A percentile compares a stretch with the other conserved stretches of the same genome.
Evolutionary conservation across 2,329 filamentous ascomycete species (phyloP).

Genomic region (Exophiala aquamarina): DNA sequence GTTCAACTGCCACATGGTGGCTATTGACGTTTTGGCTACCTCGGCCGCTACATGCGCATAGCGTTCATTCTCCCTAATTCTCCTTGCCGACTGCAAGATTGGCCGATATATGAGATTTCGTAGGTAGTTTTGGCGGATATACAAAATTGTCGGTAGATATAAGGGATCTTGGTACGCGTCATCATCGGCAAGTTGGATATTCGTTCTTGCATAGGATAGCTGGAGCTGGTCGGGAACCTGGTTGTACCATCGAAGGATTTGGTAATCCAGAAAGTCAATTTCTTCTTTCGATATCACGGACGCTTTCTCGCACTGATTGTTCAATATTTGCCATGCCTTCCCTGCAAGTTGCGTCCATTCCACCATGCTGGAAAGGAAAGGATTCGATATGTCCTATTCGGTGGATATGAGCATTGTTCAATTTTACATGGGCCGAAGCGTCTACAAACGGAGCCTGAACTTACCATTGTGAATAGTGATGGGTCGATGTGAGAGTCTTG

Average conservation of each 20-base stretch:
- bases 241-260: constrained; percentile 8
- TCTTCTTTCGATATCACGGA: constrained; percentile 70
- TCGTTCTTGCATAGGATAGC: neutral
- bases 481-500: constrained; percentile 9
- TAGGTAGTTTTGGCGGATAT: constrained; percentile 5
- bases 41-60: neutral
- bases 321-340: constrained; percentile 11
- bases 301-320: constrained; percentile 1
- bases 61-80: neutral
- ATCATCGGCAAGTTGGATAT: neutral
- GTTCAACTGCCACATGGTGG: neutral
- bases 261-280: constrained; percentile 37
- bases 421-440: too few relatives aligned
- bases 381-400: too few relatives aligned
- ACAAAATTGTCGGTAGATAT: constrained; percentile 6
- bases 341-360: constrained; percentile 7
- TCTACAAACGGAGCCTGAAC: neutral
- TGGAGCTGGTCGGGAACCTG: constrained; percentile 4
- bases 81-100: constrained; percentile 5
- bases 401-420: neutral
- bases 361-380: constrained; percentile 3
- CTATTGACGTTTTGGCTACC: constrained; percentile 2
- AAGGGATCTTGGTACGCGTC: neutral
- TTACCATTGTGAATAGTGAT: neutral
- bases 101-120: constrained; percentile 11